Evolutionary conservation across 2,329 filamentous ascomycete species (phyloP), one percentile per base, ranked within the genome.

Genomic region (Ascochyta koolunga): DNA sequence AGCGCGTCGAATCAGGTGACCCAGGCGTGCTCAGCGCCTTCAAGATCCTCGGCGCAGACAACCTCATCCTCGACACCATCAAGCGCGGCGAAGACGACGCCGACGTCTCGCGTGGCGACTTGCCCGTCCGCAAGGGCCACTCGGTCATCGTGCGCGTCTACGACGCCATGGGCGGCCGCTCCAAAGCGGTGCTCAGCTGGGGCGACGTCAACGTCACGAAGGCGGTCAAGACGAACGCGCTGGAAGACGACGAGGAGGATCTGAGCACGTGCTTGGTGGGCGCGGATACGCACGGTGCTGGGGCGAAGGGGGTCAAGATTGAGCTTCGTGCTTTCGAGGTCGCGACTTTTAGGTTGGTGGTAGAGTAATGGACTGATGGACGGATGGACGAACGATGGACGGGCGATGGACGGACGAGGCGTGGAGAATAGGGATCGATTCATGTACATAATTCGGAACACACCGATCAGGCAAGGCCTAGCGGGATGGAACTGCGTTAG

Each of bases 131-230:
- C 52, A 83, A 85, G 64, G 92, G 91, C 0, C 84, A 85, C 73
- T 96, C 90, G 71, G 83, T 98, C 40, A 88, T 99, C 55, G 62
- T 97, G 54, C 83, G 95, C 1, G 81, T 97, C 18, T 99, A 96
- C 70, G 95, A 99, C 72, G 89, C 89, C 56, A 78, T 98, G 36
- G 95, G 95, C 39, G 95, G 95, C 0, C 88, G 86, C 67, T 87
- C 86, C 58, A 85, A 87, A 58, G 93, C 89, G 2, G 85, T 80
- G 1, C 85, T 97, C 66, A 77, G 81, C 38, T 89, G 89, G 42
- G 78, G 78, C 0, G 82, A 77, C 8, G 83, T 93, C 73, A 79
- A 86, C 22, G 86, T 97, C 24, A 88, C 87, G 79, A 87, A 85
- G 65, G 91, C 89, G 27, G 88, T 82, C 77, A 96, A 91, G 82